Conservation (phyloP, 192 early-diverging fungal species). For the Gaertneriomyces semiglobifer region DNA sequence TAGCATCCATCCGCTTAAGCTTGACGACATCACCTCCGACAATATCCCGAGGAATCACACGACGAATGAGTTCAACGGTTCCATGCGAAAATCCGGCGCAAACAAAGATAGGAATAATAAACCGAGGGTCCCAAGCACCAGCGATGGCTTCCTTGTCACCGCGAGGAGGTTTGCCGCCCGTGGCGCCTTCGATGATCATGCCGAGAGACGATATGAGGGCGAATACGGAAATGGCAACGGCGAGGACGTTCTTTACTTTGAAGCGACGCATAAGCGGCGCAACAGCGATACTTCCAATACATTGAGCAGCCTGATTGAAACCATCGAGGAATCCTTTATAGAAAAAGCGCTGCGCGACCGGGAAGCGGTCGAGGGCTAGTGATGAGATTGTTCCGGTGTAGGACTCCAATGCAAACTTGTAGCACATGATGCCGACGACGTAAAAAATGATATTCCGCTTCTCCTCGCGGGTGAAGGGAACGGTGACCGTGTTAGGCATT, state of each 20-base stretch:
- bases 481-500: neutral
- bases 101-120: slow-evolving; percentile 48
- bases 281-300: slow-evolving; percentile 49
- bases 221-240: slow-evolving; percentile 43
- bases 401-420: slow-evolving; percentile 54
- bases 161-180: slow-evolving; percentile 40
- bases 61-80: slow-evolving; percentile 58
- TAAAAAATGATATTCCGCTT: slow-evolving; percentile 48
- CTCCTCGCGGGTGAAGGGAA: slow-evolving; percentile 28
- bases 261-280: slow-evolving; percentile 50
- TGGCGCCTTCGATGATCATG: slow-evolving; percentile 52
- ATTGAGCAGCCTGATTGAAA: slow-evolving; percentile 53
- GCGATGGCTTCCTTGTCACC: slow-evolving; percentile 12
- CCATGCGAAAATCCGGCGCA: slow-evolving; percentile 52
- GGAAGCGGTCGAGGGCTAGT: slow-evolving; percentile 31
- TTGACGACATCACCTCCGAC: slow-evolving; percentile 60
- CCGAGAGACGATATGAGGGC: slow-evolving; percentile 43
- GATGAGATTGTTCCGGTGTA: slow-evolving; percentile 35
- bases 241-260: slow-evolving; percentile 37
- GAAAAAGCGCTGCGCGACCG: slow-evolving; percentile 22
- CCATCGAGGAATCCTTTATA: slow-evolving; percentile 35
- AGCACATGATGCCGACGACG: slow-evolving; percentile 57
- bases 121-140: slow-evolving; percentile 37
- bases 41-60: slow-evolving; percentile 57
- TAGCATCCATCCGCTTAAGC: slow-evolving; percentile 58